phyloP scores from a whole-genome alignment of 2,329 filamentous ascomycete genomes.

The Pestalotiopsis sp. region DNA sequence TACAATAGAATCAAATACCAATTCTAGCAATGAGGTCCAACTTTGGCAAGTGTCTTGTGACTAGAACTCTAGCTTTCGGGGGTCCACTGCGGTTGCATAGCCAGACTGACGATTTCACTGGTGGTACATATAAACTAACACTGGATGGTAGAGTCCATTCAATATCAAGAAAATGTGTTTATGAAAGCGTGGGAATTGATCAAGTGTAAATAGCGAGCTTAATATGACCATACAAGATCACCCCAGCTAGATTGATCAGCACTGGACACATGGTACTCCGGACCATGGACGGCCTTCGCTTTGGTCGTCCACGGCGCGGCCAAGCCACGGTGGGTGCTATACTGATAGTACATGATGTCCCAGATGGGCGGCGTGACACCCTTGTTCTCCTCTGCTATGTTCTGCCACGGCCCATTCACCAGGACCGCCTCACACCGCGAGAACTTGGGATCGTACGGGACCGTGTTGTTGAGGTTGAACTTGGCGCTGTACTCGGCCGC shows the following conservation, averaged over 20 bases:
- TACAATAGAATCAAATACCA: too few species aligned
- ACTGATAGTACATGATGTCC: not conserved
- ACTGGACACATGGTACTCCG: not conserved
- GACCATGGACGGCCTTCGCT: not conserved
- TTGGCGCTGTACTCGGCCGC: slow-evolving; percentile 40
- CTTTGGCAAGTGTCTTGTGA: too few species aligned
- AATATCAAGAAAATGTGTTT: too few species aligned
- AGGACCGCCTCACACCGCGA: slow-evolving; percentile 42
- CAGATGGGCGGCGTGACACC: not conserved
- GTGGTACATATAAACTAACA: too few species aligned
- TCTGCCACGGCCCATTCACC: slow-evolving; percentile 39
- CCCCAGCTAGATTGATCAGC: not conserved
- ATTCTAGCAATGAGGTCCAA: too few species aligned
- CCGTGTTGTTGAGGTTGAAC: slow-evolving; percentile 37
- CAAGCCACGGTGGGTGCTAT: not conserved
- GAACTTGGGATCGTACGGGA: slow-evolving; percentile 37
- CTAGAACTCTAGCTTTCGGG: too few species aligned
- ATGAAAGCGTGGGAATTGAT: too few species aligned
- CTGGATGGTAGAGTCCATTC: too few species aligned
- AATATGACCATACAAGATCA: not conserved
- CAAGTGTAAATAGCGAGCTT: too few species aligned
- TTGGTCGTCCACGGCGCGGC: not conserved
- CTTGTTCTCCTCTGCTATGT: not conserved
- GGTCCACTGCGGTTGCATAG: too few species aligned
- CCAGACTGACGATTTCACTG: too few species aligned